These are phyloP conservation scores for Penicillium sp. DNA, from an alignment of 2,329 filamentous ascomycete species.

Conservation along the genomic window DNA sequence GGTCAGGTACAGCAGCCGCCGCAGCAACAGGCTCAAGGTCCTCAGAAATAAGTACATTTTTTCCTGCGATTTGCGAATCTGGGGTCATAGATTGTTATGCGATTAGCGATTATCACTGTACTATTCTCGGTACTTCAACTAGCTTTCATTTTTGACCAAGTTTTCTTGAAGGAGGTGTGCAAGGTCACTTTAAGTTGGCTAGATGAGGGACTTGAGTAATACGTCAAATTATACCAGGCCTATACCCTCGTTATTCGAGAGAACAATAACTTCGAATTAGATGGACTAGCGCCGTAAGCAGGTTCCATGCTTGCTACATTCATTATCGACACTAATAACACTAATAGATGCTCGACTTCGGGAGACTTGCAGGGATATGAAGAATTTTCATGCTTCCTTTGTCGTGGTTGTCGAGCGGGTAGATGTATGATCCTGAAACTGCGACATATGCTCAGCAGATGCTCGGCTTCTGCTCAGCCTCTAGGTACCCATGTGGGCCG, in stretches of 20 bases:
- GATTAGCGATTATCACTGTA: slow-evolving; percentile 11
- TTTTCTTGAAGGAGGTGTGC: slow-evolving; percentile 4
- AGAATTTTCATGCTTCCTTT: no score
- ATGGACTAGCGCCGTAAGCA: no score
- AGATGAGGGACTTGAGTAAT: not conserved
- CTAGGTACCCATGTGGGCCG: no score
- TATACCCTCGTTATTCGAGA: not conserved
- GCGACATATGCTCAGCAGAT: no score
- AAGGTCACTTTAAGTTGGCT: not conserved
- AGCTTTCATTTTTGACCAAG: not conserved
- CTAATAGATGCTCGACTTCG: no score
- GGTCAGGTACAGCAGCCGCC: slow-evolving; percentile 3
- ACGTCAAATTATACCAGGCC: not conserved
- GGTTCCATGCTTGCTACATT: no score
- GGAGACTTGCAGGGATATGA: no score
- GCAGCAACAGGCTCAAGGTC: slow-evolving; percentile 20
- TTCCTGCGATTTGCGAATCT: not conserved
- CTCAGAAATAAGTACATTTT: slow-evolving; percentile 14
- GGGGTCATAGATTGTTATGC: not conserved
- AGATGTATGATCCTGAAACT: no score
- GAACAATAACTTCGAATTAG: no score
- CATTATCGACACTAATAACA: no score
- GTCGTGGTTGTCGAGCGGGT: no score
- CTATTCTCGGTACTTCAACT: slow-evolving; percentile 2
- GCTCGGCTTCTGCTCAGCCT: no score